phyloP scores from a whole-genome alignment of 1,284 basidiomycete genomes.

The Wolfiporia cocos region DNA sequence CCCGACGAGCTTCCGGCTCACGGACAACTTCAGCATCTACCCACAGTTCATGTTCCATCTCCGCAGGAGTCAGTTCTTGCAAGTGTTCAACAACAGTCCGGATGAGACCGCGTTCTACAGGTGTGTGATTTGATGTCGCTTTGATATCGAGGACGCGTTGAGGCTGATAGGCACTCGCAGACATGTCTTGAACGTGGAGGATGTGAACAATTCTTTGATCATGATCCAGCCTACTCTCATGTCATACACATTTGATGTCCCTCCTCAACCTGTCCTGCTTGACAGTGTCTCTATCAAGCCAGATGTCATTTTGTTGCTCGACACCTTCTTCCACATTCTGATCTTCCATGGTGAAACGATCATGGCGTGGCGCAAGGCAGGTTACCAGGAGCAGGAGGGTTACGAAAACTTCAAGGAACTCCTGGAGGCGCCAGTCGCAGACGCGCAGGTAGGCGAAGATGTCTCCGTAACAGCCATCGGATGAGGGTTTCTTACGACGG shows the following conservation, averaged over 20 bases:
- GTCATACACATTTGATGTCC: constrained; percentile 93
- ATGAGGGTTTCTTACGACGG: not conserved
- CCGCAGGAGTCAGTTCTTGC: constrained; percentile 94
- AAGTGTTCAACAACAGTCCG: constrained; percentile 99
- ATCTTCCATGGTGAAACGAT: constrained; percentile 99
- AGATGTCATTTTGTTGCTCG: constrained; percentile 95
- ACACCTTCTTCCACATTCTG: constrained; percentile 99
- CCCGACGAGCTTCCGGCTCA: constrained; percentile 87
- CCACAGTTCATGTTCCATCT: constrained; percentile 99
- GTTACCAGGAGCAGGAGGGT: constrained; percentile 98
- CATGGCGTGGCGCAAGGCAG: constrained; percentile 98
- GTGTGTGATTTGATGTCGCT: constrained; percentile 32
- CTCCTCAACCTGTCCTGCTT: constrained; percentile 90
- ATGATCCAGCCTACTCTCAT: constrained; percentile 99
- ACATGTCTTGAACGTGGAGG: constrained; percentile 94
- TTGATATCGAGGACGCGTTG: not conserved
- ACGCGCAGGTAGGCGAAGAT: constrained; percentile 54
- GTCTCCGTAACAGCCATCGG: not conserved
- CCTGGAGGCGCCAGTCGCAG: constrained; percentile 76
- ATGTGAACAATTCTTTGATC: constrained; percentile 98
- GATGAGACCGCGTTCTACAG: constrained; percentile 99
- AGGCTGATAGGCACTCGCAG: constrained; percentile 33
- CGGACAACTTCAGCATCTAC: constrained; percentile 98
- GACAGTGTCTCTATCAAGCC: constrained; percentile 98
- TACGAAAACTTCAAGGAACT: constrained; percentile 99